Base-by-base conservation (phyloP, 2,329 filamentous ascomycete genomes). In the Colletotrichum graminicola region DNA sequence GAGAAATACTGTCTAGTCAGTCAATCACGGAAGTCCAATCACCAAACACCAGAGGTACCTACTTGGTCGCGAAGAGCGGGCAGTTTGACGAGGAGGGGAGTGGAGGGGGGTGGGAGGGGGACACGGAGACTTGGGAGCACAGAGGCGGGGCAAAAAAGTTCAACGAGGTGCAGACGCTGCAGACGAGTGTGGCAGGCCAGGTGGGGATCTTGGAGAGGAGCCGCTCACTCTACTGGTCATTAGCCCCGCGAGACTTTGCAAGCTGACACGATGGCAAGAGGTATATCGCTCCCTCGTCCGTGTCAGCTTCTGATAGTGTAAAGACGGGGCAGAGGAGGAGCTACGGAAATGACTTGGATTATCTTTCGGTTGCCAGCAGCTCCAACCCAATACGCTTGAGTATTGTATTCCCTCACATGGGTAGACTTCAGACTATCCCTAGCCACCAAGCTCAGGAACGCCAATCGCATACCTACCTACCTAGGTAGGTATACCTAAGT, bases 121-220 rank as follows among this genome's bases (percentile, higher is more conserved):
- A 29, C 45, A 63, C 41, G 51, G 64, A 23, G 60, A 67, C 54
- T 55, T 60, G 29, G 54, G 32, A 45, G 39, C 26, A 34, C 16
- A 23, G 60, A 67, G 68, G 68, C 68, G 68, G 68, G 68, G 68
- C 68, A 71, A 71, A 71, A 71, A 71, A 71, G 49, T 66, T 70
- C 62, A 47, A 61, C 62, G 45, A 70, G 54, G 14, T 62, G 64
- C 67, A 71, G 52, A 32, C 21, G 52, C 52, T 55, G 52, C 32
- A 36, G 52, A 36, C 32, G 51, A 55, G 57, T 62, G 67, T 67
- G 63, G 56, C 67, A 70, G 67, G 64, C 45, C 52, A 61, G 68
- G 68, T 71, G 68, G 68, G 65, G 68, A 59, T 71, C 23, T 29
- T 39, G 49, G 8, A 45, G 47, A 43, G 64, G 39, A 39, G 63